Percentiles rank a stretch among this genome's conserved stretches.
phyloP scores from a whole-genome alignment of 768 basidiomycete species.

The Calocera cornea region DNA sequence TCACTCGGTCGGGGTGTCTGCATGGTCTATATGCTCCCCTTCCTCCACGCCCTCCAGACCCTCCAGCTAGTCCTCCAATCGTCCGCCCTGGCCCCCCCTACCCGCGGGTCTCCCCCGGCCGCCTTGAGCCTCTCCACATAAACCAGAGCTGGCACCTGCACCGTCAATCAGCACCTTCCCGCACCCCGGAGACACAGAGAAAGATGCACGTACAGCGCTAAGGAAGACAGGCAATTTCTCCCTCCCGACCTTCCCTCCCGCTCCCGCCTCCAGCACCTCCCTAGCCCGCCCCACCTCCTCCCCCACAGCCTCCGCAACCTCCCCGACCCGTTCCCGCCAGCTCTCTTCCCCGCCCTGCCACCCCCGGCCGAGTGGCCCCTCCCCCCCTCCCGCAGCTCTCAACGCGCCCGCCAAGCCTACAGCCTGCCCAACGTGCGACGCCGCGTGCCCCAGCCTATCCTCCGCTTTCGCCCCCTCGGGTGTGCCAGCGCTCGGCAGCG shows the following conservation, averaged over 20 bases:
- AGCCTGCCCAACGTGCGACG: neutral
- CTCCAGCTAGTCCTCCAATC: constrained; percentile 2
- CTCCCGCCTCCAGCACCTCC: neutral
- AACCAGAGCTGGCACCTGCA: neutral
- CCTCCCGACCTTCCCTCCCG: neutral
- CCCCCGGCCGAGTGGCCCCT: neutral
- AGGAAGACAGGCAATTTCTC: neutral
- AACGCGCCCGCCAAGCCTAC: neutral
- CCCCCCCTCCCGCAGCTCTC: neutral
- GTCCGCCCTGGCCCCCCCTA: neutral
- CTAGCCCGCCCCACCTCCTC: neutral
- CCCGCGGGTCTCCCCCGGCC: neutral
- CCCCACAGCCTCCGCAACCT: neutral
- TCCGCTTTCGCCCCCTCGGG: neutral
- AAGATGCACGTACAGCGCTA: neutral
- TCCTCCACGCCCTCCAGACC: neutral
- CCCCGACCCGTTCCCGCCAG: neutral
- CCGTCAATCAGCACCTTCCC: neutral
- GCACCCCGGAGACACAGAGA: neutral
- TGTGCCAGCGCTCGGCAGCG: neutral
- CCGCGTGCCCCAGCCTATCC: neutral
- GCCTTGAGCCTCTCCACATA: neutral
- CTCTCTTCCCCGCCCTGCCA: neutral
- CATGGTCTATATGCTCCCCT: neutral
- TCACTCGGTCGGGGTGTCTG: neutral